Evolutionary conservation across 2,329 filamentous ascomycete genomes (phyloP).

Genomic region (Microcyclospora tardicrescens): DNA sequence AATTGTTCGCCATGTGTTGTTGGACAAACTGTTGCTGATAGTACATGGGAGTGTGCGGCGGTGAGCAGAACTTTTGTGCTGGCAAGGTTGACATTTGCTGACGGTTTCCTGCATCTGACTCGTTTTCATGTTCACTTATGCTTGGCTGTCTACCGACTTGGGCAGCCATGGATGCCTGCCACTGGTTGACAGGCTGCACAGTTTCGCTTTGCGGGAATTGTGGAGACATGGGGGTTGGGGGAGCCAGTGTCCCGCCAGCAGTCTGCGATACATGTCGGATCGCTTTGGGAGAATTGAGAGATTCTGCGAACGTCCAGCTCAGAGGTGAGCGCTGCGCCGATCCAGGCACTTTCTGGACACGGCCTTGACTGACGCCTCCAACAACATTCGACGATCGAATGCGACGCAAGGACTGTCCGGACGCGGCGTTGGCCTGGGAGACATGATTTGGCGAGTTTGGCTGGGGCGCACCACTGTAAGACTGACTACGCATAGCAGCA

Average conservation of each 20-base stretch:
- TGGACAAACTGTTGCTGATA: slow-evolving; percentile 17
- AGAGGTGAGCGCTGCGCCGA: slow-evolving; percentile 38
- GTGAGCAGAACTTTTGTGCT: slow-evolving; percentile 27
- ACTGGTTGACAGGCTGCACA: slow-evolving; percentile 22
- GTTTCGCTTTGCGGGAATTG: slow-evolving; percentile 20
- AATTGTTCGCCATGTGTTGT: slow-evolving; percentile 20
- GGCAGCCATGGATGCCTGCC: slow-evolving; percentile 23
- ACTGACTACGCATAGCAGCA: slow-evolving; percentile 30
- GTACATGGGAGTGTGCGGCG: slow-evolving; percentile 33
- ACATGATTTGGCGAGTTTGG: slow-evolving; percentile 24
- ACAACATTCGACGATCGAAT: slow-evolving; percentile 35
- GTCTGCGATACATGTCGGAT: slow-evolving; percentile 23
- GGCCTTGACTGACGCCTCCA: slow-evolving; percentile 28
- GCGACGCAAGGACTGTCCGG: slow-evolving; percentile 48
- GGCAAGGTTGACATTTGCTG: slow-evolving; percentile 1
- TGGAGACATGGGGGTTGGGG: slow-evolving; percentile 37
- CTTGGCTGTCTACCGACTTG: slow-evolving; percentile 26
- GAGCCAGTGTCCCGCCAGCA: slow-evolving; percentile 28
- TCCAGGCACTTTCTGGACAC: slow-evolving; percentile 34
- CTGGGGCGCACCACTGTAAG: slow-evolving; percentile 24
- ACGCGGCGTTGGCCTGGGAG: slow-evolving; percentile 53
- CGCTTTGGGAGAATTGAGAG: slow-evolving; percentile 34
- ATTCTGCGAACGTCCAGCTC: slow-evolving; percentile 33
- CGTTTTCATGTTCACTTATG: slow-evolving; percentile 26
- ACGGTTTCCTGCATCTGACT: slow-evolving; percentile 5